Percentiles rank a stretch among this genome's conserved stretches.
phyloP scores from a whole-genome alignment of 768 basidiomycete genomes.

The Amylocystis lapponica region DNA sequence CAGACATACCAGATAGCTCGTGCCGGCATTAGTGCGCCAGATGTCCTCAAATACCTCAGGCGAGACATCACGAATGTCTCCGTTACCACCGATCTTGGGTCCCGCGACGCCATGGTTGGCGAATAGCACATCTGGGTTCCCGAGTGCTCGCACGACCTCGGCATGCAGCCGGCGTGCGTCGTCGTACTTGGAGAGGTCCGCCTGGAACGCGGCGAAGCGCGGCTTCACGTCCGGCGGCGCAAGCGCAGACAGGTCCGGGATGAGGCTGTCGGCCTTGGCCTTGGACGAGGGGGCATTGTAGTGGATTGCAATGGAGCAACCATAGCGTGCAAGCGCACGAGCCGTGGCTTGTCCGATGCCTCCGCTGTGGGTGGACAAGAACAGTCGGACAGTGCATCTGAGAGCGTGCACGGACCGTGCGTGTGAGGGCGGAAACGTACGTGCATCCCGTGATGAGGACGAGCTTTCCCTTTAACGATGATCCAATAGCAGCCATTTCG shows the following conservation, averaged over 20 bases:
- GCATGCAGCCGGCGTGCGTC: slow-evolving; percentile 37
- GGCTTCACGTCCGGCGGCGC: slow-evolving; percentile 23
- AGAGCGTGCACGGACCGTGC: background rate
- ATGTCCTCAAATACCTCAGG: slow-evolving; percentile 38
- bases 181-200: slow-evolving; percentile 43
- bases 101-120: slow-evolving; percentile 44
- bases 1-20: slow-evolving; percentile 39
- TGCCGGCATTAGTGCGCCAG: slow-evolving; percentile 45
- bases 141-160: slow-evolving; percentile 37
- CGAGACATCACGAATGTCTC: slow-evolving; percentile 40
- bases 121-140: slow-evolving; percentile 46
- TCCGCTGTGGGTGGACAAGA: slow-evolving; percentile 28
- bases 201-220: slow-evolving; percentile 39
- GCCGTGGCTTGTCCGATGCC: slow-evolving; percentile 51
- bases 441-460: slow-evolving; percentile 34
- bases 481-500: slow-evolving; percentile 1
- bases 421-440: slow-evolving; percentile 16
- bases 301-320: slow-evolving; percentile 43
- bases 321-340: slow-evolving; percentile 36
- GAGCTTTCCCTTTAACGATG: slow-evolving; percentile 26
- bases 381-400: background rate
- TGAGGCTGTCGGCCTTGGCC: slow-evolving; percentile 33
- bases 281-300: slow-evolving; percentile 35
- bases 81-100: slow-evolving; percentile 36
- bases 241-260: slow-evolving; percentile 27